Evolutionary conservation across 73 alveolate genomes (phyloP), one percentile per base, ranked within the genome.

Genomic region (Loxodes magnus): DNA sequence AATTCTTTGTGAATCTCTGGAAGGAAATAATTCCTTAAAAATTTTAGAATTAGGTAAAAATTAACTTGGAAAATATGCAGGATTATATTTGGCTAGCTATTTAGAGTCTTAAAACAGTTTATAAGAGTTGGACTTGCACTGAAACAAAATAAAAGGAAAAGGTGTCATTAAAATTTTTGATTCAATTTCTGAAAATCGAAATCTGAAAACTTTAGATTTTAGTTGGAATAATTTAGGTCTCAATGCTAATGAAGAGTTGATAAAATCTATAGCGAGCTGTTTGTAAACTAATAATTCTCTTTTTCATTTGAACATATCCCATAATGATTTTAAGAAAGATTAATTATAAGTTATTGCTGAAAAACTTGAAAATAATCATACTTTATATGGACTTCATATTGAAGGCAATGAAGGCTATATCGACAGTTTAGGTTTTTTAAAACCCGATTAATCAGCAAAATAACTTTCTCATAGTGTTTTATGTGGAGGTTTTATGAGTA

Each of bases 361-460:
- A 28, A 61, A 29, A 24, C 37, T 82, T 15, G 71, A 64, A 69
- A 44, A 39, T 17, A 84, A 84, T 67, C 93, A 79, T 39, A 72
- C 73, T 4, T 46, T 84, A 4, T 51, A 62, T 35, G 96, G 96
- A 16, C 39, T 84, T 33, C 96, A 84, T 53, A 80, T 84, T 56
- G 78, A 65, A 26, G 96, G 96, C 3, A 79, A 80, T 58, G 76
- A 71, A 20, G 64, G 83, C 74, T 65, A 60, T 64, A 70, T 80
- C 17, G 84, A 77, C 59, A 49, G 82, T 12, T 72, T 71, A 28
- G 90, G 96, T 24, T 84, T 74, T 58, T 60, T 79, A 6, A 25
- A 49, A 3, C 74, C 84, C 28, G 34, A 43, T 27, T n/a, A 39
- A 16, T 9, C 14, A n/a, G 22, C 7, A 39, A n/a, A n/a, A n/a